phyloP scores from a whole-genome alignment of 139 green algal species.

The Pseudopediastrum boryanum region DNA sequence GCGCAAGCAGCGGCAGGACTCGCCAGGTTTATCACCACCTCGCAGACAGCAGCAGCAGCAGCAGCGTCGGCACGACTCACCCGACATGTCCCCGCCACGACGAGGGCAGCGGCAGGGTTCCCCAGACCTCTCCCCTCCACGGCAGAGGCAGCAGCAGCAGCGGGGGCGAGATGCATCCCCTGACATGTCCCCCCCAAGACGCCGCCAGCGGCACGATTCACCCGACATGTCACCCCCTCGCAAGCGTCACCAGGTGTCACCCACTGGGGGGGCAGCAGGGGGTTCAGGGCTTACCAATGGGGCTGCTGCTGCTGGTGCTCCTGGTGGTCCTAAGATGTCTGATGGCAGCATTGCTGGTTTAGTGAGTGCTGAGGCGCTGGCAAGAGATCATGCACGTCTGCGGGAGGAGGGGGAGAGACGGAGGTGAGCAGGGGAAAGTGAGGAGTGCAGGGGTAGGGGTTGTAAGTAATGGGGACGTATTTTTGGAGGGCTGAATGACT shows the following conservation, averaged over 20 bases:
- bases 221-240: background rate
- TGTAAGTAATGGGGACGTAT: no score
- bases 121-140: conserved; percentile 25
- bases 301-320: conserved; percentile 7
- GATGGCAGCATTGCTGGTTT: conserved; percentile 70
- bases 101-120: conserved; percentile 15
- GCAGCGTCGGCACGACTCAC: conserved; percentile 27
- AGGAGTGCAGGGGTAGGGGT: no score
- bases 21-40: conserved; percentile 32
- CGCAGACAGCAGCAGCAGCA: conserved; percentile 7
- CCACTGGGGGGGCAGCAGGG: background rate
- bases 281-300: background rate
- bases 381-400: conserved; percentile 34
- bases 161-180: background rate
- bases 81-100: conserved; percentile 35
- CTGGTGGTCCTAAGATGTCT: conserved; percentile 49
- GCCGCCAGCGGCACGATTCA: background rate
- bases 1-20: conserved; percentile 9
- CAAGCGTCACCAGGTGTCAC: conserved; percentile 11
- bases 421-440: conserved; percentile 34
- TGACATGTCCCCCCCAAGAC: conserved; percentile 25
- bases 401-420: conserved; percentile 39
- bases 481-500: no score
- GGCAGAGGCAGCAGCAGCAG: conserved; percentile 26
- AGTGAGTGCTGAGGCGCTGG: conserved; percentile 51